These are phyloP conservation scores for Ganoderma sinense DNA, from an alignment of 1,284 basidiomycete species.

Conservation along the genomic window DNA sequence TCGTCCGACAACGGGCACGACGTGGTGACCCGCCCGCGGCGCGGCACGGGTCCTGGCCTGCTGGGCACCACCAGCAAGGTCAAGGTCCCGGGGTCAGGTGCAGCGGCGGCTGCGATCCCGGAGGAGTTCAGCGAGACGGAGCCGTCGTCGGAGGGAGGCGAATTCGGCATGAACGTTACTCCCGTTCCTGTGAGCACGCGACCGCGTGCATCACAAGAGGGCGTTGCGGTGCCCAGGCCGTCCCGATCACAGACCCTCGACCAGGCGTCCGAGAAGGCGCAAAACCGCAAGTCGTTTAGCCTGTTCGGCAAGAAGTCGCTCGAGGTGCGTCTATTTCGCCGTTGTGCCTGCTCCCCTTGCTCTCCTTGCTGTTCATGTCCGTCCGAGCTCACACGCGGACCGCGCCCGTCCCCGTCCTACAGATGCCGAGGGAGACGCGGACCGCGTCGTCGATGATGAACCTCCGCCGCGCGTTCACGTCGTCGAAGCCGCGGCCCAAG, in stretches of 20 bases:
- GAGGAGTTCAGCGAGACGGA: conserved; percentile 30
- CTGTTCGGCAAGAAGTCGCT: conserved; percentile 30
- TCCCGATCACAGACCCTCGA: conserved; percentile 16
- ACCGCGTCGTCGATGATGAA: conserved; percentile 37
- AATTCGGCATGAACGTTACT: conserved; percentile 12
- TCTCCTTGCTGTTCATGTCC: not conserved
- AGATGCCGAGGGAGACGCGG: conserved; percentile 23
- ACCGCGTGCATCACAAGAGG: not conserved
- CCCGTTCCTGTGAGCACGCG: not conserved
- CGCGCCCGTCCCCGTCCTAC: not conserved
- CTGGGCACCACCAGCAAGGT: not conserved
- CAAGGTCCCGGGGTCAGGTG: not conserved
- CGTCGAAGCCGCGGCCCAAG: conserved; percentile 29
- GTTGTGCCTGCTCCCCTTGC: not conserved
- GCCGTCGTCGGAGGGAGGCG: conserved; percentile 24
- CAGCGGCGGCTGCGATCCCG: conserved; percentile 13
- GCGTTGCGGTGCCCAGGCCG: conserved; percentile 15
- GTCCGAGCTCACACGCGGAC: not conserved
- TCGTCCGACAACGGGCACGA: conserved; percentile 28
- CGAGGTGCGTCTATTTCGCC: conserved; percentile 17
- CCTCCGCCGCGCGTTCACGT: conserved; percentile 40
- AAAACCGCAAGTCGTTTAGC: conserved; percentile 30
- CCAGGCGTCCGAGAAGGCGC: conserved; percentile 18
- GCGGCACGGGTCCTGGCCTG: conserved; percentile 8
- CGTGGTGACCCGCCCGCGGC: conserved; percentile 1